phyloP scores from a whole-genome alignment of 2,329 filamentous ascomycete species.

The Chrysoporthe deuterocubensis region DNA sequence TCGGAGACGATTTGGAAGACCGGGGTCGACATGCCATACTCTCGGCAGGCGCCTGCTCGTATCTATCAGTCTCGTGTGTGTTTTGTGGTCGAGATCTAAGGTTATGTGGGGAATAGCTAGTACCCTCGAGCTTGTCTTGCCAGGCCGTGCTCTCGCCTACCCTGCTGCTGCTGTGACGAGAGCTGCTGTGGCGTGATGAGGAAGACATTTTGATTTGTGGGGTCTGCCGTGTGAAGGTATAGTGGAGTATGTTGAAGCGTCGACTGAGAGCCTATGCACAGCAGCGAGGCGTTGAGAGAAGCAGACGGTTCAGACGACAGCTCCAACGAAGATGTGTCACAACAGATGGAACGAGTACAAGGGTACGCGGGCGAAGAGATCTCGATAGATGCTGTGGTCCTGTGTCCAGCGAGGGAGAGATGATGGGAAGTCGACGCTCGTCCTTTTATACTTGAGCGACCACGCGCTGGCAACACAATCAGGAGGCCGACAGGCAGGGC shows the following conservation, averaged over 20 bases:
- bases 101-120: background rate
- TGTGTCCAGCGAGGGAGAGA: conserved; percentile 14
- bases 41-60: conserved; percentile 38
- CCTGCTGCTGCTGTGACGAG: conserved; percentile 30
- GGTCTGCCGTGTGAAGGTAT: conserved; percentile 13
- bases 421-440: conserved; percentile 21
- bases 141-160: conserved; percentile 33
- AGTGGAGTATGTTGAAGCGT: background rate
- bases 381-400: conserved; percentile 7
- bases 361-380: background rate
- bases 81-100: background rate
- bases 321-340: background rate
- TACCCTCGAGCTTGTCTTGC: conserved; percentile 40
- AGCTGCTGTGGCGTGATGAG: conserved; percentile 28
- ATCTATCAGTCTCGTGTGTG: background rate
- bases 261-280: background rate
- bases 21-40: conserved; percentile 36
- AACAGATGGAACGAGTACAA: background rate
- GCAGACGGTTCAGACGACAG: background rate
- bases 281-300: background rate
- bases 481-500: conserved; percentile 9
- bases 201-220: conserved; percentile 24
- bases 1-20: conserved; percentile 41
- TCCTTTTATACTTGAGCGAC: conserved; percentile 27
- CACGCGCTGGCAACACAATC: conserved; percentile 18